Percentiles rank a stretch among this genome's conserved stretches.
Conservation (phyloP, 2,329 filamentous ascomycete genomes). For the Periglandula ipomoeae region DNA sequence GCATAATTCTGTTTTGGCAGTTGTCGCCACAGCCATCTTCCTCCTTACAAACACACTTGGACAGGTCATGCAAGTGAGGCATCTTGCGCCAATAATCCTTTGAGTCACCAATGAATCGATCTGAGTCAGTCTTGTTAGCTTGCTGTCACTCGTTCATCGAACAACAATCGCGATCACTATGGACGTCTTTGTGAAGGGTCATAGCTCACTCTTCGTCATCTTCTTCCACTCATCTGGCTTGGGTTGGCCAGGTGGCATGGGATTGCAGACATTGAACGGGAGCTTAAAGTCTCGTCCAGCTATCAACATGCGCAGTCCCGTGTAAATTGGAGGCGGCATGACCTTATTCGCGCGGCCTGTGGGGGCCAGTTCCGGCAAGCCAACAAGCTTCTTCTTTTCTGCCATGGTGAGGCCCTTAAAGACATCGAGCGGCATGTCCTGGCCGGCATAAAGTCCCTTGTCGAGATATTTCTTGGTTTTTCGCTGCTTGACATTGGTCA, state of each 20-base stretch:
- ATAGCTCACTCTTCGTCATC: constrained; percentile 67
- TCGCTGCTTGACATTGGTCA: constrained; percentile 29
- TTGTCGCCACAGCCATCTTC: constrained; percentile 79
- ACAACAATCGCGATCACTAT: background rate
- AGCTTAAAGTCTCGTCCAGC: constrained; percentile 75
- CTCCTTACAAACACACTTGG: constrained; percentile 66
- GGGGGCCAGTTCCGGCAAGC: constrained; percentile 36
- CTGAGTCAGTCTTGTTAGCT: constrained; percentile 31
- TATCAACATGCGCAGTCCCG: constrained; percentile 61
- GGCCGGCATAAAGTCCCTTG: constrained; percentile 82
- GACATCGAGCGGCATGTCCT: constrained; percentile 46
- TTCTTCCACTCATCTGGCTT: constrained; percentile 92
- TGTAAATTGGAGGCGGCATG: constrained; percentile 72
- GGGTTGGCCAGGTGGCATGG: constrained; percentile 73
- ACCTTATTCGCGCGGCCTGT: constrained; percentile 42
- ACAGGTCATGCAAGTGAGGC: constrained; percentile 62
- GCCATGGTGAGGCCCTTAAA: constrained; percentile 36
- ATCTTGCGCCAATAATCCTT: constrained; percentile 72
- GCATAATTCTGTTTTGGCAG: constrained; percentile 93
- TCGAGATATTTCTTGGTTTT: constrained; percentile 66
- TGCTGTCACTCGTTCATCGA: background rate
- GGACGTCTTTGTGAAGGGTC: background rate
- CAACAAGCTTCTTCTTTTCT: constrained; percentile 43
- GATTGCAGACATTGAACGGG: constrained; percentile 83
- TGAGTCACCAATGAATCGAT: constrained; percentile 84